Conservation (phyloP, 2,329 filamentous ascomycete species). For the Pseudogymnoascus sp. region DNA sequence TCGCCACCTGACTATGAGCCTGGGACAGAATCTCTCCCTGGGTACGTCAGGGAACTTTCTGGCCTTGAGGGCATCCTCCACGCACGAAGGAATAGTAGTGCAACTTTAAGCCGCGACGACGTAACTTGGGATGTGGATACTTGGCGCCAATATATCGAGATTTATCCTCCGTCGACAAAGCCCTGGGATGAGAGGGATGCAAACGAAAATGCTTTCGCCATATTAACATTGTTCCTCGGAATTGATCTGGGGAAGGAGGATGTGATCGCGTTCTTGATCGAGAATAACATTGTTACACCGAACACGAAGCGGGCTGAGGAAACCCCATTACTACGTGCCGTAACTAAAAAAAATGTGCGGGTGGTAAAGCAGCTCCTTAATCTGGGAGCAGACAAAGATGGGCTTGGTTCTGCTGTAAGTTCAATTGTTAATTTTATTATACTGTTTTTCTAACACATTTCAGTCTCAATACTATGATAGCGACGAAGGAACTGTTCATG, state of each 20-base stretch:
- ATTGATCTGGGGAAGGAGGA: background rate
- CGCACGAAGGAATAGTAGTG: background rate
- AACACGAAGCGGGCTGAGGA: slow-evolving; percentile 4
- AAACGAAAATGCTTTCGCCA: background rate
- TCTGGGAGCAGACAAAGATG: slow-evolving; percentile 13
- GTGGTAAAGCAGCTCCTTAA: slow-evolving; percentile 12
- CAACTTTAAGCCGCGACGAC: background rate
- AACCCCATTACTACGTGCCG: slow-evolving; percentile 13
- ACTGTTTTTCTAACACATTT: background rate
- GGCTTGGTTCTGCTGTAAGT: slow-evolving; percentile 12
- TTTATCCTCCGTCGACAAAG: background rate
- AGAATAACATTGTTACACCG: background rate
- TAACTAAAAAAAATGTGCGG: slow-evolving; percentile 10
- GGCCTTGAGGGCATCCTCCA: background rate
- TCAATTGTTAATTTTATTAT: background rate
- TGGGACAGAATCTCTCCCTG: background rate
- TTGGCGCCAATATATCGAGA: background rate
- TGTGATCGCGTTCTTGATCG: background rate
- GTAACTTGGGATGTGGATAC: background rate
- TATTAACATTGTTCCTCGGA: background rate
- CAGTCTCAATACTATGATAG: background rate
- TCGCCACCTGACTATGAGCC: background rate
- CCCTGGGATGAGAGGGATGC: background rate
- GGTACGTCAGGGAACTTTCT: background rate
- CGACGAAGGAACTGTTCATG: background rate